Evolutionary conservation across 305 asterid genomes (phyloP).

Genomic region (Fraxinus nigra): DNA sequence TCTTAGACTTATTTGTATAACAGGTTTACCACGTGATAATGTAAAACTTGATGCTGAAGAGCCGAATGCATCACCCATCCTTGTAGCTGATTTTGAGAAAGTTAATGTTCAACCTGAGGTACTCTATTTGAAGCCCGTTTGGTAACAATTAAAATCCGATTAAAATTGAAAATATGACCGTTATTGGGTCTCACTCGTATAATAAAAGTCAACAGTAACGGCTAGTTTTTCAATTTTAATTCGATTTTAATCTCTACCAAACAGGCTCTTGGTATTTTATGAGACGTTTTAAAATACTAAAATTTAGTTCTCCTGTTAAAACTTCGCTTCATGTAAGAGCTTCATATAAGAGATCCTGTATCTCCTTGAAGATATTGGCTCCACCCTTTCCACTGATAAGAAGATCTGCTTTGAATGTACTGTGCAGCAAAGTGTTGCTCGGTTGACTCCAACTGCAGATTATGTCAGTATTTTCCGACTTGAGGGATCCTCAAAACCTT

Average conservation of each 20-base stretch:
- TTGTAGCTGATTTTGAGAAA: constrained; percentile 32
- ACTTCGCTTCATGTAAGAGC: background rate
- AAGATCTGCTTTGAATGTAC: constrained; percentile 14
- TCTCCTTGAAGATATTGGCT: constrained; percentile 11
- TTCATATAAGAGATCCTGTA: background rate
- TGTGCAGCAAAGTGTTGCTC: constrained; percentile 40
- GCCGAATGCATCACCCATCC: constrained; percentile 28
- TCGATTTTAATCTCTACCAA: no score
- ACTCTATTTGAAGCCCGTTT: no score
- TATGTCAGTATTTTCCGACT: constrained; percentile 32
- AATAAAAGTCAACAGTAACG: no score
- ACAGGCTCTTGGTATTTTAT: constrained; percentile 16
- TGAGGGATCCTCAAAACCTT: constrained; percentile 37
- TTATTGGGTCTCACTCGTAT: no score
- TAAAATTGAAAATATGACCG: no score
- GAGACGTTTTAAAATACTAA: background rate
- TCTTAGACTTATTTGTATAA: constrained; percentile 26
- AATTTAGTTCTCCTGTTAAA: background rate
- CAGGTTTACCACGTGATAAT: constrained; percentile 37
- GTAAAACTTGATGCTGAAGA: constrained; percentile 31
- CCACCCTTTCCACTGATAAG: constrained; percentile 15
- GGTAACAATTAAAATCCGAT: no score
- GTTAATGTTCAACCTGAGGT: constrained; percentile 51
- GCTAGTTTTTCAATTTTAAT: no score
- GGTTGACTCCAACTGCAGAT: constrained; percentile 30